These are phyloP conservation scores for Erigeron canadensis DNA, from an alignment of 129 eudicot species.

Conservation along the genomic window DNA sequence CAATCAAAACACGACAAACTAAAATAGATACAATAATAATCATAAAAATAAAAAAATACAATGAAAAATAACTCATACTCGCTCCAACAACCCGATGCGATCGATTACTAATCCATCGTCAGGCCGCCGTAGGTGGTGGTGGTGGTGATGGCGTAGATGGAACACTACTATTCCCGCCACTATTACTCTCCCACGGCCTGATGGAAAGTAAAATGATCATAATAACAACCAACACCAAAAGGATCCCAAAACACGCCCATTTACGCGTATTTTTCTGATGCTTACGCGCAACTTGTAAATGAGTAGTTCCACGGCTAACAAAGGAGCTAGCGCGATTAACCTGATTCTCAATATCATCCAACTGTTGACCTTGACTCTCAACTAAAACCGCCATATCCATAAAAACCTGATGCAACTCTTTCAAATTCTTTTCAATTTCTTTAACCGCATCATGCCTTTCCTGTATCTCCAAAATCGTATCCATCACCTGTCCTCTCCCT, in stretches of 20 bases:
- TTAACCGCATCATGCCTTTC: constrained; percentile 84
- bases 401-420: constrained; percentile 76
- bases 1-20: background rate
- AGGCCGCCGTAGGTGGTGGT: background rate
- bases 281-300: constrained; percentile 65
- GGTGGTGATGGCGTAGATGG: constrained; percentile 2
- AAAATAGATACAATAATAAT: constrained; percentile 26
- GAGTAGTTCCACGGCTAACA: constrained; percentile 54
- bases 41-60: background rate
- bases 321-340: constrained; percentile 69
- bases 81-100: background rate
- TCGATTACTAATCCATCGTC: too few relatives aligned
- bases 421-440: constrained; percentile 68
- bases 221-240: constrained; percentile 54
- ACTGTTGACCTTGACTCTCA: constrained; percentile 71
- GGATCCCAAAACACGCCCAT: constrained; percentile 69
- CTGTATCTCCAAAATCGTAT: constrained; percentile 72
- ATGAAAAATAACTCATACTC: background rate
- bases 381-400: constrained; percentile 91
- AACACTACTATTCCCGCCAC: constrained; percentile 3
- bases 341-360: constrained; percentile 73
- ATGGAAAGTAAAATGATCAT: constrained; percentile 52
- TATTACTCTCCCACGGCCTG: constrained; percentile 52
- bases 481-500: constrained; percentile 88
- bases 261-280: constrained; percentile 75